phyloP scores from a whole-genome alignment of 1,139 yeast genomes.

The Suhomyces terraborum region DNA sequence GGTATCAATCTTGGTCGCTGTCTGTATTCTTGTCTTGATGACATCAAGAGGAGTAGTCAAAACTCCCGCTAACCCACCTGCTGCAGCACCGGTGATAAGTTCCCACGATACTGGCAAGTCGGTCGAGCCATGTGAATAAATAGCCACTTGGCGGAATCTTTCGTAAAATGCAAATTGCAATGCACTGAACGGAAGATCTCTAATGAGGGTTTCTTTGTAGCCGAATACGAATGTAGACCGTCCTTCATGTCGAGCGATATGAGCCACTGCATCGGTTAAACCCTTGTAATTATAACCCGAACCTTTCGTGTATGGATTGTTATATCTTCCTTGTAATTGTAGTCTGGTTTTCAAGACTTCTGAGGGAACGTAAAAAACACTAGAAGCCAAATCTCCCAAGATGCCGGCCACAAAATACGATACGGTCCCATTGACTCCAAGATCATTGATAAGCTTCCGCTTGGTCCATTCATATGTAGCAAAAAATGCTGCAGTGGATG shows the following conservation, averaged over 20 bases:
- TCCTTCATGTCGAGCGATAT: slow-evolving; percentile 73
- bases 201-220: slow-evolving; percentile 85
- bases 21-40: slow-evolving; percentile 89
- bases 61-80: slow-evolving; percentile 94
- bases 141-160: slow-evolving; percentile 69
- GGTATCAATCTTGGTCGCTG: slow-evolving; percentile 36
- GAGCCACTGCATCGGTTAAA: slow-evolving; percentile 63
- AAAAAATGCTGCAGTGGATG: slow-evolving; percentile 90
- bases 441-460: slow-evolving; percentile 64
- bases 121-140: slow-evolving; percentile 35
- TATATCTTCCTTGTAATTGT: slow-evolving; percentile 85
- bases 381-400: slow-evolving; percentile 85
- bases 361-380: slow-evolving; percentile 93
- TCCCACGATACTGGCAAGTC: slow-evolving; percentile 65
- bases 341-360: slow-evolving; percentile 93
- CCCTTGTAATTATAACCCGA: slow-evolving; percentile 83
- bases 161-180: slow-evolving; percentile 95
- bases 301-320: slow-evolving; percentile 74
- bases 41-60: slow-evolving; percentile 86
- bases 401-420: slow-evolving; percentile 86
- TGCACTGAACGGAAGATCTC: slow-evolving; percentile 95
- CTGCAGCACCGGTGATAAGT: slow-evolving; percentile 86
- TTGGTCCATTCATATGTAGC: slow-evolving; percentile 86
- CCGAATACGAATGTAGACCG: slow-evolving; percentile 78
- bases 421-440: slow-evolving; percentile 72